Evolutionary conservation across 2,329 filamentous ascomycete species (phyloP), one percentile per base, ranked within the genome.

Genomic region (Arthrobotrys pseudoclavata): DNA sequence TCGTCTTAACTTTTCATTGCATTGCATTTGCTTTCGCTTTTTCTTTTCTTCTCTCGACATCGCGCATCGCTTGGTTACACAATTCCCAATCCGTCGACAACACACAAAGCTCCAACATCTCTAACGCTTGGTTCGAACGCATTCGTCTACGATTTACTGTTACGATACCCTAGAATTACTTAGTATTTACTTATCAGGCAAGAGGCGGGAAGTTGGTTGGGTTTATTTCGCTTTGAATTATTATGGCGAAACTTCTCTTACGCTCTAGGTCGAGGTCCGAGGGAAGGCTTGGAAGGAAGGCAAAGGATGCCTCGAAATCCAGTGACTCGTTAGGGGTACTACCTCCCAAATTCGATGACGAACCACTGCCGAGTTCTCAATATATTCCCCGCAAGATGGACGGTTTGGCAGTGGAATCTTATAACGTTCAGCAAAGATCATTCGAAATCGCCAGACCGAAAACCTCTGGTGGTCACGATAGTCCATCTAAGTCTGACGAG

Each of bases 201-300:
- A 26, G 63, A 50, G 29, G 40, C 7, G 6, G 20, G 15, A 20
- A 45, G 15, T 40, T 40, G 37, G 42, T 45, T 45, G n/a, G 15
- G 7, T 40, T 40, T 1, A 1, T 45, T 10, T 45, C 42, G 18
- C 15, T 20, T 45, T 45, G 42, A 7, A 62, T 34, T 20, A 53
- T 18, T n/a, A 77, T 77, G 74, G 74, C 74, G 22, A 77, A 77
- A n/a, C 62, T 77, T 29, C 74, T 77, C 50, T 70, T 66, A 6
- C 66, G 74, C 34, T 68, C 75, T 37, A 47, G 68, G 22, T 79
- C 75, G 63, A 79, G 53, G 50, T 79, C 75, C 5, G 69, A 79
- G 47, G 63, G 62, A 20, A 74, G 57, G 37, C 15, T 79, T 6
- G 55, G 55, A 26, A 61, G 62, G 62, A 72, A 70, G 31, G 42